Evolutionary conservation across 208 protist species (phyloP).

Genomic region (Trichomonas tenax): DNA sequence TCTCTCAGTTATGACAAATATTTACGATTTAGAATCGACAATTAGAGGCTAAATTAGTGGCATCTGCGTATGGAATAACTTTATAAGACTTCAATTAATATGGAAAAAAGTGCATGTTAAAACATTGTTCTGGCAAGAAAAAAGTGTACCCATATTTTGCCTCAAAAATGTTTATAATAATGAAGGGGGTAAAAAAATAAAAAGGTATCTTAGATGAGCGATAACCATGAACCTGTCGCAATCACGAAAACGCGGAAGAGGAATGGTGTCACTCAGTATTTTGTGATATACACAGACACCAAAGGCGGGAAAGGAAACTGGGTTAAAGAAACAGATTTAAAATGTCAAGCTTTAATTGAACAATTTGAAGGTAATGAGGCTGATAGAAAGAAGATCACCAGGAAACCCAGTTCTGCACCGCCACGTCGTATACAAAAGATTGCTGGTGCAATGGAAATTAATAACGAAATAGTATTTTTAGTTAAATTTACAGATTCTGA

Average conservation of each 20-base stretch:
- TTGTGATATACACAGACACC: neutral
- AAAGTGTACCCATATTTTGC: no score
- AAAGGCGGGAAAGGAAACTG: neutral
- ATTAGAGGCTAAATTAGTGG: no score
- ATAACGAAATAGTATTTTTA: neutral
- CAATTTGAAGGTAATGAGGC: neutral
- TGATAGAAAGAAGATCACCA: neutral
- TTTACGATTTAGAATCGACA: no score
- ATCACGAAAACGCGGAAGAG: neutral
- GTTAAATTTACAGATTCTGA: neutral
- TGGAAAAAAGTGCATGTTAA: no score
- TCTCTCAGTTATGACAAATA: no score
- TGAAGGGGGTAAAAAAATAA: neutral
- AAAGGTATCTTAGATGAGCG: neutral
- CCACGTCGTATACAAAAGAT: neutral
- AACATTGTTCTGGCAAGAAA: no score
- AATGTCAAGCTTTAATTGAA: neutral
- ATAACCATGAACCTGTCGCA: neutral
- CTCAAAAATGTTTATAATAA: no score
- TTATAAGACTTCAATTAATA: no score
- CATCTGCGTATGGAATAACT: no score
- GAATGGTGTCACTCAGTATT: neutral
- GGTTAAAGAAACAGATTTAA: neutral
- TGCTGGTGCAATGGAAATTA: neutral
- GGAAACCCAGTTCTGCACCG: neutral